Evolutionary conservation across 441 rosid species (phyloP), one percentile per base, ranked within the genome.

Genomic region (Arabidopsis lyrata): DNA sequence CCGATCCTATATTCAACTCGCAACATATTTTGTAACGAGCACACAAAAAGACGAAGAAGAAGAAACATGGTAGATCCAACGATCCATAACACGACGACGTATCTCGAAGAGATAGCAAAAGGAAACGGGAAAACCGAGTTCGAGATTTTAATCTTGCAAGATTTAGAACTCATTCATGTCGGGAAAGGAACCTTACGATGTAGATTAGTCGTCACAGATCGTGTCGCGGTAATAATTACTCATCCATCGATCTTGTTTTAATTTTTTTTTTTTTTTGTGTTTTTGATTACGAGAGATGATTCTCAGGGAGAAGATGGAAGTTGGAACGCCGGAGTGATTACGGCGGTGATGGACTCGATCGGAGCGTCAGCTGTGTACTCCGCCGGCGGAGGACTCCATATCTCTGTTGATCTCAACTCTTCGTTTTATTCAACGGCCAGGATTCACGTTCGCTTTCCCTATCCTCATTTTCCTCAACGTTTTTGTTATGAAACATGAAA

Each of bases 241-340:
- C 20, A 35, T 39, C 14, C 3, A 20, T 39, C 34, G 15, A 44
- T n/a, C 4, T 20, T 10, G 13, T 32, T n/a, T 22, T 18, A 8
- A 35, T 34, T 6, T 7, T 18, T 1, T 7, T 6, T 7, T 7
- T 18, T 48, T 12, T 12, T 12, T 27, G 27, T 24, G 16, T 35
- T 38, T 60, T 13, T 16, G 45, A 16, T 56, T 18, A 38, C 11
- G 45, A 45, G 7, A 57, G 32, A 16, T 64, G 5, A 56, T 47
- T 48, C 2, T 65, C 34, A 87, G 95, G 89, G 84, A 69, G 58
- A 66, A 36, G 80, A 84, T 77, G 88, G 92, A 45, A 83, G 73
- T 60, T 89, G 90, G 93, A 81, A 80, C 2, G 71, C 61, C 13
- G 95, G 93, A 73, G 88, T 86, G 0, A 82, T 89, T 42, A 81